Base-by-base conservation (phyloP, 768 basidiomycete species). In the Xerocomus potaroensis region DNA sequence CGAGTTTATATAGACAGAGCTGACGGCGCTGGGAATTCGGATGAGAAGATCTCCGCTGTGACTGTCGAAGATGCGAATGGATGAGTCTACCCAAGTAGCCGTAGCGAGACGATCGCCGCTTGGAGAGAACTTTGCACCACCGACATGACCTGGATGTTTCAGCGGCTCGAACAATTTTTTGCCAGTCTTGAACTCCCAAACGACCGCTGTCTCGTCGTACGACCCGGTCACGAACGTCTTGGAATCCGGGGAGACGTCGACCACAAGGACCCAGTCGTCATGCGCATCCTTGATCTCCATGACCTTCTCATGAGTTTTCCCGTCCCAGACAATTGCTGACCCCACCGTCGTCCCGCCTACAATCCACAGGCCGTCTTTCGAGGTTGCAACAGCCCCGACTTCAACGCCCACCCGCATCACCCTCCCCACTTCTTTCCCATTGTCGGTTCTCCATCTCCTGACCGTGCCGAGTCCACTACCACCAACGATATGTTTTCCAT, bases 201-300 rank as follows among this genome's bases (percentile, higher is more conserved):
- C 9, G 16, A 27, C 41, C 2, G 22, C 48, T 4, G 47, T 42
- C 35, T 48, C 33, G 29, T 49, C 48, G 24, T 35, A 40, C 8
- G 49, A 50, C 23, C 38, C 49, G 6, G 49, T 45, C n/a, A 29
- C 49, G 22, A 50, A 45, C 8, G 39, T 45, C 39, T 34, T 44
- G 24, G 19, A 40, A 22, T 45, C 43, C 5, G 43, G 49, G 6
- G 49, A 50, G 19, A 50, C 23, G 26, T 50, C 49, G 27, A 50
- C 39, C 12, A 38, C 29, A 14, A 40, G 38, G 26, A 45, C 43
- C 49, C 43, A 43, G 35, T 49, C 42, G 10, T 9, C 16, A 12
- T 49, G 48, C 15, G 47, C n/a, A 11, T 37, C 12, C 24, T 43
- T 39, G 23, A 49, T 32, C 32, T 49, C 41, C 18, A 22, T 4